Percentiles rank a stretch among this genome's conserved stretches.
Conservation (phyloP, 768 basidiomycete species). For the Agaricus subrufescens region DNA sequence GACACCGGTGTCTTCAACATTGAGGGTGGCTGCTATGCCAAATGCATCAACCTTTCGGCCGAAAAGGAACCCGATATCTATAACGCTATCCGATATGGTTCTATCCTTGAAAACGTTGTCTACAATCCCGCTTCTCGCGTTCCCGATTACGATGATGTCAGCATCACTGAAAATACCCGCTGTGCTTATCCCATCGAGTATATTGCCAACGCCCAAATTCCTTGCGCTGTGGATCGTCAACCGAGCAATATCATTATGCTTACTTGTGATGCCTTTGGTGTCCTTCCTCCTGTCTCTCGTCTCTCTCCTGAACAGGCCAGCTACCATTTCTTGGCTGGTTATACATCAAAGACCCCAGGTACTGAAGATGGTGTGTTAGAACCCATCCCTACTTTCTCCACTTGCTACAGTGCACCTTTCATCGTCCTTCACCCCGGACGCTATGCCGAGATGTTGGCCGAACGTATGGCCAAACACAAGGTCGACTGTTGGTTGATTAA, state of each 20-base stretch:
- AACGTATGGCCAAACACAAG: slow-evolving; percentile 84
- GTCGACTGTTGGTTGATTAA: slow-evolving; percentile 99
- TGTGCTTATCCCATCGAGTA: slow-evolving; percentile 99
- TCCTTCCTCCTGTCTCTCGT: slow-evolving; percentile 92
- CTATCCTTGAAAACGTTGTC: slow-evolving; percentile 98
- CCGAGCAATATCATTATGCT: slow-evolving; percentile 96
- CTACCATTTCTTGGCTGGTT: slow-evolving; percentile 97
- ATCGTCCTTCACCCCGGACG: slow-evolving; percentile 95
- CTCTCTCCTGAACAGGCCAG: slow-evolving; percentile 92
- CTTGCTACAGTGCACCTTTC: slow-evolving; percentile 99
- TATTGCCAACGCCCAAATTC: slow-evolving; percentile 94
- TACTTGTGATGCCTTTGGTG: slow-evolving; percentile 97
- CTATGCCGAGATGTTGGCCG: slow-evolving; percentile 96
- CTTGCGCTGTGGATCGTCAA: slow-evolving; percentile 81
- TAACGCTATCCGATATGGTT: slow-evolving; percentile 91
- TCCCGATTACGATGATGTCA: slow-evolving; percentile 93
- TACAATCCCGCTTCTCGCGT: slow-evolving; percentile 79
- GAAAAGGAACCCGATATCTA: slow-evolving; percentile 99
- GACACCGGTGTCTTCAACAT: slow-evolving; percentile 99
- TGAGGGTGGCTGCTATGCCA: slow-evolving; percentile 99
- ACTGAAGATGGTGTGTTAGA: slow-evolving; percentile 98
- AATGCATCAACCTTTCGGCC: slow-evolving; percentile 92
- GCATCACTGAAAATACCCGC: slow-evolving; percentile 98
- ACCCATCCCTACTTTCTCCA: slow-evolving; percentile 98
- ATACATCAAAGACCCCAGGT: slow-evolving; percentile 98